phyloP scores from a whole-genome alignment of 495 filamentous ascomycete genomes.

The Neurospora sp. region DNA sequence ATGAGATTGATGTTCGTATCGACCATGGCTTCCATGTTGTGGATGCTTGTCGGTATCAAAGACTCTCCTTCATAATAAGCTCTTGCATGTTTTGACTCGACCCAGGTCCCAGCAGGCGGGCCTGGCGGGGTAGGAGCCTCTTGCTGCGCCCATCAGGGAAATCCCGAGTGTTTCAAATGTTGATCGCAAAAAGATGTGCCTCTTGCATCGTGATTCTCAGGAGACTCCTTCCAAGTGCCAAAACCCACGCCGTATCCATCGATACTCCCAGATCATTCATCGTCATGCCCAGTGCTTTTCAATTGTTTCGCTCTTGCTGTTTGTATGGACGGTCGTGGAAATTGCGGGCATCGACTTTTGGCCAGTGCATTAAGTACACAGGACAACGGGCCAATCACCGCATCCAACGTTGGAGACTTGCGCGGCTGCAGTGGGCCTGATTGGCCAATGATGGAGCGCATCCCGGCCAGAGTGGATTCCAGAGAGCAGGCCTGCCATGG shows the following conservation, averaged over 20 bases:
- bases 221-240: neutral
- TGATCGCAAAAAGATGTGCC: neutral
- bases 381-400: neutral
- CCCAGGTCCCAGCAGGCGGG: neutral
- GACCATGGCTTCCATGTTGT: neutral
- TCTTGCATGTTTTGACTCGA: neutral
- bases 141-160: neutral
- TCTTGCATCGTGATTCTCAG: neutral
- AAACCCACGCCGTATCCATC: neutral
- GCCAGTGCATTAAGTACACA: neutral
- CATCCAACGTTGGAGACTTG: neutral
- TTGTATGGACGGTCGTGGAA: neutral
- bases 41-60: neutral
- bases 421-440: neutral
- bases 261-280: neutral
- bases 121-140: neutral
- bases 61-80: neutral
- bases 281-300: neutral
- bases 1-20: neutral
- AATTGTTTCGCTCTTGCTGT: neutral
- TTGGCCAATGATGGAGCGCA: neutral
- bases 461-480: neutral
- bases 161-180: neutral
- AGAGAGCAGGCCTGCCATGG: neutral
- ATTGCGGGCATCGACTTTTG: neutral